Base-by-base conservation (phyloP, 495 filamentous ascomycete genomes). In the Tirmania nivea region DNA sequence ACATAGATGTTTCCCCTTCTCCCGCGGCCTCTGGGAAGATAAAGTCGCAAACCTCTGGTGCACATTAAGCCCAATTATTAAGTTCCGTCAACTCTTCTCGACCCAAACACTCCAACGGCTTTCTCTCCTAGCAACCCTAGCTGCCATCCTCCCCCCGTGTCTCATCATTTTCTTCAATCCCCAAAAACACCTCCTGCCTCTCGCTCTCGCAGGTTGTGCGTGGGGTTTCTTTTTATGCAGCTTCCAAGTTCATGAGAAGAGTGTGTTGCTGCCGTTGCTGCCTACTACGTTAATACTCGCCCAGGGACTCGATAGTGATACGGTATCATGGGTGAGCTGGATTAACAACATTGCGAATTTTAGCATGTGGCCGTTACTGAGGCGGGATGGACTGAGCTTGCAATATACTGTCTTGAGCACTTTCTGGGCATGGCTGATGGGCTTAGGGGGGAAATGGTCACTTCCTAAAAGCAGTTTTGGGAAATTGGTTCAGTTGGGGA, bases 1-100 rank as follows among this genome's bases (percentile, higher is more conserved):
- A 34, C 80, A 90, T 60, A 80, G 90, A n/a, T 73, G 95, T 37
- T 94, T 97, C 61, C 90, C 90, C 8, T 96, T 97, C 60, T 78
- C 86, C 11, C 79, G 90, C 31, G 90, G 90, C 17, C 71, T 96
- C 31, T 97, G 95, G 63, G 90, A 97, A 69, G 90, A 96, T 70
- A 97, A 97, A 66, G 90, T 97, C 35, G 90, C 90, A 56, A 97
- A 97, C 60, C 78, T 94, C 60, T 97, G 90, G 90, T 97, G 90
- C 65, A 80, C 86, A 12, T 70, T 87, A 51, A 89, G 96, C 66
- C 79, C 88, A 0, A 70, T 89, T 49, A 72, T 93, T 69, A 97
- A 96, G 68, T 75, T 95, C 39, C 74, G 80, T 54, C 69, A 77
- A 10, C 70, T 73, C 45, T 84, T 81, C 49, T 77, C 79, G 8